Percentiles rank a stretch among this genome's conserved stretches.
These are phyloP conservation scores for Hymenoscyphus occultus DNA, from an alignment of 2,329 filamentous ascomycete species.

Conservation along the genomic window DNA sequence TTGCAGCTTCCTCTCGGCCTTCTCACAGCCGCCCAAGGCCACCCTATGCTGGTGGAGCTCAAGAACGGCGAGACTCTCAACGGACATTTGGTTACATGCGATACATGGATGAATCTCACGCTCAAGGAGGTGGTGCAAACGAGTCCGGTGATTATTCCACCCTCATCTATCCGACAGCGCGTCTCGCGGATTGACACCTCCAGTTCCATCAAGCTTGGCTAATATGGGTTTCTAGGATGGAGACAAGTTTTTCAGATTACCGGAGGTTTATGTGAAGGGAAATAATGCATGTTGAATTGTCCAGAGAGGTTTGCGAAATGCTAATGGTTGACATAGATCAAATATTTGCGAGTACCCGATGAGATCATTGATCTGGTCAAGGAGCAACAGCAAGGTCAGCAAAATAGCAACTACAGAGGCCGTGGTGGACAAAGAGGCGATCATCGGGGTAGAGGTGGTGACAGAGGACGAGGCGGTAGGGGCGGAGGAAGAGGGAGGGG, in stretches of 20 bases:
- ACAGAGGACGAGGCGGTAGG: slow-evolving; percentile 40
- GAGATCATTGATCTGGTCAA: slow-evolving; percentile 94
- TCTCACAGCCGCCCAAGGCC: slow-evolving; percentile 91
- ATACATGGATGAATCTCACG: slow-evolving; percentile 99
- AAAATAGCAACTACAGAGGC: slow-evolving; percentile 53
- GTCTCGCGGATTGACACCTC: neutral
- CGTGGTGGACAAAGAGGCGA: slow-evolving; percentile 58
- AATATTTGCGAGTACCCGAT: slow-evolving; percentile 93
- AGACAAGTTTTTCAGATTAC: slow-evolving; percentile 86
- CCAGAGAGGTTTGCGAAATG: neutral
- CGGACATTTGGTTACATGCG: slow-evolving; percentile 92
- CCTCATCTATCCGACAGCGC: neutral
- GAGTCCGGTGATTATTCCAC: slow-evolving; percentile 59
- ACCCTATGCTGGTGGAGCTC: slow-evolving; percentile 95
- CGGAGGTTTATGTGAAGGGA: slow-evolving; percentile 93
- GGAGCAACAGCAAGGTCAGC: slow-evolving; percentile 64
- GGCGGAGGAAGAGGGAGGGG: slow-evolving; percentile 33
- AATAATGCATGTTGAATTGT: slow-evolving; percentile 69
- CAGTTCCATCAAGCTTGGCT: neutral
- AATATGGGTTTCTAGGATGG: slow-evolving; percentile 62
- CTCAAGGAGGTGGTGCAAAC: slow-evolving; percentile 97
- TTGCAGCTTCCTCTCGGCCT: slow-evolving; percentile 70
- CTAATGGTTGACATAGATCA: slow-evolving; percentile 59
- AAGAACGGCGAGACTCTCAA: slow-evolving; percentile 98
- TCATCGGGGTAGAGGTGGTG: slow-evolving; percentile 49